phyloP scores from a whole-genome alignment of 139 green algal genomes.

The Spirogloea muscicola region DNA sequence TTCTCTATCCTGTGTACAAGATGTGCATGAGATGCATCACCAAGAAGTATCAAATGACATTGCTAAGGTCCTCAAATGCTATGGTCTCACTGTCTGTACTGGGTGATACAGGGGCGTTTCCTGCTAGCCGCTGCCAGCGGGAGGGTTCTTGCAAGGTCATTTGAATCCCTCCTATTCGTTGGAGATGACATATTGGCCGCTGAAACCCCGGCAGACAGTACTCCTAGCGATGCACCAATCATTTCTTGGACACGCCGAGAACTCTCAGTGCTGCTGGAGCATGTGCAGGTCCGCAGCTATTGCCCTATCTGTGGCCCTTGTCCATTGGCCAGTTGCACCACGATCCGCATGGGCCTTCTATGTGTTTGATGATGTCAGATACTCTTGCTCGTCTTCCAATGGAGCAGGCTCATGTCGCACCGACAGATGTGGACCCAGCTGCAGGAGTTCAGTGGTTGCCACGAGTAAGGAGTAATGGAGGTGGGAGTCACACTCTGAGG shows the following conservation, averaged over 20 bases:
- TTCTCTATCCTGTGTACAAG: background rate
- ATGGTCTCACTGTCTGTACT: background rate
- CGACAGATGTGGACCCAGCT: constrained; percentile 44
- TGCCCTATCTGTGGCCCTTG: too few species aligned
- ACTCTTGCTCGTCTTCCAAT: background rate
- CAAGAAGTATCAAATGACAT: background rate
- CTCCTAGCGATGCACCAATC: background rate
- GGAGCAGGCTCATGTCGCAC: constrained; percentile 48
- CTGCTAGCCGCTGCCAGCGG: constrained; percentile 43
- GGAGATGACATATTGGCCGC: background rate
- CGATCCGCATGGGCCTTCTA: background rate
- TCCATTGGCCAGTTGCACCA: too few species aligned
- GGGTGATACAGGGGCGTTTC: constrained; percentile 39
- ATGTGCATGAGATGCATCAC: background rate
- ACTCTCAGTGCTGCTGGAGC: constrained; percentile 24
- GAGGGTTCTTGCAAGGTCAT: constrained; percentile 36
- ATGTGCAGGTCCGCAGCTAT: too few species aligned
- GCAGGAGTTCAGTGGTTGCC: constrained; percentile 50
- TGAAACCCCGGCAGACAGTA: background rate
- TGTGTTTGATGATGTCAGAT: background rate
- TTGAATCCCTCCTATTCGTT: constrained; percentile 19
- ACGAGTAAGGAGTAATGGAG: background rate
- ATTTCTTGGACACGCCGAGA: constrained; percentile 19
- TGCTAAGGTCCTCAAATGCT: background rate
- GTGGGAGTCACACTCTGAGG: background rate